Conservation (phyloP, 192 early-diverging fungal species). For the Umbelopsis ramanniana region DNA sequence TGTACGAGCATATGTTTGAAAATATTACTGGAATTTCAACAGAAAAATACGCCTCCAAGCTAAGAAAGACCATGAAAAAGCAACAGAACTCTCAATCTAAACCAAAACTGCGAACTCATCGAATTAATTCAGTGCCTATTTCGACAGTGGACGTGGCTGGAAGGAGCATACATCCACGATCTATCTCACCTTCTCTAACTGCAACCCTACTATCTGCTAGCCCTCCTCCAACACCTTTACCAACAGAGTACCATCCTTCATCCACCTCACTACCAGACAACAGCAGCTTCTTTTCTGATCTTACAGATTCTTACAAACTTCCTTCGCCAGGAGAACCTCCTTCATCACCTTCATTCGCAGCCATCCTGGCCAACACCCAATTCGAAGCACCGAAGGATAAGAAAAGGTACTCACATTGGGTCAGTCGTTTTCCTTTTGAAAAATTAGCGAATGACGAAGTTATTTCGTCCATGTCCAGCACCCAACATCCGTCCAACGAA, state of each 20-base stretch:
- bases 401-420: not conserved
- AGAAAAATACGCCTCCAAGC: slow-evolving; percentile 30
- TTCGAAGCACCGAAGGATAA: slow-evolving; percentile 7
- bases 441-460: not conserved
- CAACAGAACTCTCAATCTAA: not conserved
- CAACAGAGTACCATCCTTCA: not conserved
- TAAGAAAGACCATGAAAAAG: slow-evolving; percentile 1
- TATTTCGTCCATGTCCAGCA: not conserved
- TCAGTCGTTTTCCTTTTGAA: not conserved
- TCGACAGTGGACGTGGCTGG: not conserved
- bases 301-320: not conserved
- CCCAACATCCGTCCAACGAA: not conserved
- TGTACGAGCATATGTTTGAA: slow-evolving; percentile 42
- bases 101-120: not conserved
- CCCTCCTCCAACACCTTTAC: not conserved
- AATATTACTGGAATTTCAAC: slow-evolving; percentile 34
- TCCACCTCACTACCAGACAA: not conserved
- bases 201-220: not conserved
- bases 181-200: not conserved
- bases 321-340: not conserved
- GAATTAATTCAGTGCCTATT: not conserved
- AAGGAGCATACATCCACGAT: not conserved
- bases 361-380: not conserved
- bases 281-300: not conserved
- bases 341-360: not conserved